These are phyloP conservation scores for Scytalidium sp. DNA, from an alignment of 2,329 filamentous ascomycete species.

Conservation along the genomic window DNA sequence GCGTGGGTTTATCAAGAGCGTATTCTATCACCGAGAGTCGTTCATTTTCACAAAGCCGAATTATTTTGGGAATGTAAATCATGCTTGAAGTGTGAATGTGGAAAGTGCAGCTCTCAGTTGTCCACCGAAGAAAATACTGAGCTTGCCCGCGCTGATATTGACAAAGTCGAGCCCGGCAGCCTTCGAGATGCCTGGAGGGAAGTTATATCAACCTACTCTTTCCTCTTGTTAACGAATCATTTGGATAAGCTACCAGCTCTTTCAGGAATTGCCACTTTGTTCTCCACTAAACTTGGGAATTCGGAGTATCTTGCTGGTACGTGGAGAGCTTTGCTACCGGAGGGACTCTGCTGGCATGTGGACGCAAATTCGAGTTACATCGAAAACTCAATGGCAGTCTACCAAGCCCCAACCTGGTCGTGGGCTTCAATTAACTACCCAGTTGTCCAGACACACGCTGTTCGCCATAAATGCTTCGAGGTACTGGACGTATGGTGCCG, in stretches of 20 bases:
- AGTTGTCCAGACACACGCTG: no score
- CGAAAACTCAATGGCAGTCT: neutral
- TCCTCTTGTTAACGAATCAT: slow-evolving; percentile 1
- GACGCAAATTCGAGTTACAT: neutral
- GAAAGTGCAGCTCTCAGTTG: neutral
- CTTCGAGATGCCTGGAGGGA: slow-evolving; percentile 5
- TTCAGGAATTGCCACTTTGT: slow-evolving; percentile 7
- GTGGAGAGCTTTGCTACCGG: neutral
- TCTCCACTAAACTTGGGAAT: neutral
- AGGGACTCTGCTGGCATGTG: slow-evolving; percentile 4
- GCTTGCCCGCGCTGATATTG: neutral
- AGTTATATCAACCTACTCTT: slow-evolving; percentile 8
- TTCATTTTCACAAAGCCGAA: neutral
- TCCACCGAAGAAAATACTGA: neutral
- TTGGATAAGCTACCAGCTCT: slow-evolving; percentile 10
- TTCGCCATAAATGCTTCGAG: no score
- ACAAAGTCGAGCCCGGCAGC: neutral
- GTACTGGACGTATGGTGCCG: no score
- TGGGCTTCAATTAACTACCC: no score
- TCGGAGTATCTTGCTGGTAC: slow-evolving; percentile 1
- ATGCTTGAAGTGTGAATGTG: neutral
- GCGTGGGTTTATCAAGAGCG: slow-evolving; percentile 2
- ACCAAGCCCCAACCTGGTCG: slow-evolving; percentile 6
- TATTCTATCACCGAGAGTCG: neutral
- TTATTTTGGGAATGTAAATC: slow-evolving; percentile 2